Percentiles rank a stretch among this genome's conserved stretches.
Conservation (phyloP, 805 yeast species). For the Komagataella kurtzmanii region DNA sequence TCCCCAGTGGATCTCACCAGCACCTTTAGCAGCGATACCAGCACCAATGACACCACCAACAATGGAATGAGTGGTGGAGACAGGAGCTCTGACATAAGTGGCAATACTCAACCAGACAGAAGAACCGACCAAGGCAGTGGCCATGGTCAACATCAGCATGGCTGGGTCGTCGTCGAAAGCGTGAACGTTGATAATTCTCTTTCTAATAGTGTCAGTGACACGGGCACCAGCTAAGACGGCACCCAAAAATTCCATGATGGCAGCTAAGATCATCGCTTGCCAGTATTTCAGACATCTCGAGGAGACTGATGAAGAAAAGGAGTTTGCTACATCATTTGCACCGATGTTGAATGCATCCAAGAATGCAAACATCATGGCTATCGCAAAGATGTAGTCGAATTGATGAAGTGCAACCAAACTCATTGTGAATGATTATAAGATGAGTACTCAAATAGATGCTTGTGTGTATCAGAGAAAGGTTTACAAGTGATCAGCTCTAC, state of each 20-base stretch:
- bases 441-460: neutral
- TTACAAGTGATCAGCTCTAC: neutral
- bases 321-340: slow-evolving; percentile 74
- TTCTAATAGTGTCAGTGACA: slow-evolving; percentile 61
- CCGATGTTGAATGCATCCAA: slow-evolving; percentile 73
- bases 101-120: slow-evolving; percentile 60
- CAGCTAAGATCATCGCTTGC: slow-evolving; percentile 69
- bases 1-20: slow-evolving; percentile 52
- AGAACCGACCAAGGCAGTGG: slow-evolving; percentile 64
- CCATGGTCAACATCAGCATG: slow-evolving; percentile 63
- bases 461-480: neutral
- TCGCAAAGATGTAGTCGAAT: slow-evolving; percentile 60
- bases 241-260: slow-evolving; percentile 60
- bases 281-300: slow-evolving; percentile 55
- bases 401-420: slow-evolving; percentile 23
- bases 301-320: slow-evolving; percentile 64
- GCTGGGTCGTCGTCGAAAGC: slow-evolving; percentile 45
- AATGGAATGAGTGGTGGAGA: slow-evolving; percentile 69
- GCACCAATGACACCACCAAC: slow-evolving; percentile 69
- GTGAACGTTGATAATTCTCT: slow-evolving; percentile 41
- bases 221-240: slow-evolving; percentile 64
- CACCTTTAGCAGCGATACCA: slow-evolving; percentile 62
- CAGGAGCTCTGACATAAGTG: slow-evolving; percentile 61
- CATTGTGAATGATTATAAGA: neutral
- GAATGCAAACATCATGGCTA: slow-evolving; percentile 58